Conservation (phyloP, 2,329 filamentous ascomycete species). For the Hypocrella siamensis region DNA sequence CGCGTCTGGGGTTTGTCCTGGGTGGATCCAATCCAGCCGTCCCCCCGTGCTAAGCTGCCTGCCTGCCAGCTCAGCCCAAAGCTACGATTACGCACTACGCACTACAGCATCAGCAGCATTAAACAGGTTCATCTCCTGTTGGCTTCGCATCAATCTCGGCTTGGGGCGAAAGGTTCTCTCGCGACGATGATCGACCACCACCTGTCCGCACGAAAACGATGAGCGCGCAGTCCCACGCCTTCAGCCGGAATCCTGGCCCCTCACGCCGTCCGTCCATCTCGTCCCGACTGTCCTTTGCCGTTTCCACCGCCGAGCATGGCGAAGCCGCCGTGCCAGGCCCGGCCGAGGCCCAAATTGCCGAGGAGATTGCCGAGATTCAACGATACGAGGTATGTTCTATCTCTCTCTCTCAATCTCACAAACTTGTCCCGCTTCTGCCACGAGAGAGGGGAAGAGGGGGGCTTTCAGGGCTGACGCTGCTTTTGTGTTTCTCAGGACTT, state of each 20-base stretch:
- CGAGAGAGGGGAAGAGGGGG: neutral
- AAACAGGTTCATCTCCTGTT: too few relatives aligned
- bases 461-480: constrained; percentile 1
- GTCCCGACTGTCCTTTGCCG: constrained; percentile 51
- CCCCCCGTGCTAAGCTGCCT: too few relatives aligned
- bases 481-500: constrained; percentile 46
- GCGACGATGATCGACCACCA: constrained; percentile 22
- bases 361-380: constrained; percentile 96
- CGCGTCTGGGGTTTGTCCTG: too few relatives aligned
- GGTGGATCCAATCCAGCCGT: too few relatives aligned
- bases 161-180: too few relatives aligned
- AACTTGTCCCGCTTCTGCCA: constrained; percentile 2
- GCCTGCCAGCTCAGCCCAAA: too few relatives aligned
- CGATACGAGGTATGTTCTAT: constrained; percentile 58
- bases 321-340: constrained; percentile 33
- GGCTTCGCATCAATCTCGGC: too few relatives aligned
- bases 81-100: too few relatives aligned
- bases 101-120: too few relatives aligned
- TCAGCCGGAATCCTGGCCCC: constrained; percentile 20
- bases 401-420: neutral
- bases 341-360: constrained; percentile 60
- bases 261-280: constrained; percentile 39
- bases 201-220: constrained; percentile 22
- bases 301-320: constrained; percentile 49
- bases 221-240: constrained; percentile 38